Evolutionary conservation across 192 early-diverging fungal genomes (phyloP), one percentile per base, ranked within the genome.

Genomic region (Coemansia sp.): DNA sequence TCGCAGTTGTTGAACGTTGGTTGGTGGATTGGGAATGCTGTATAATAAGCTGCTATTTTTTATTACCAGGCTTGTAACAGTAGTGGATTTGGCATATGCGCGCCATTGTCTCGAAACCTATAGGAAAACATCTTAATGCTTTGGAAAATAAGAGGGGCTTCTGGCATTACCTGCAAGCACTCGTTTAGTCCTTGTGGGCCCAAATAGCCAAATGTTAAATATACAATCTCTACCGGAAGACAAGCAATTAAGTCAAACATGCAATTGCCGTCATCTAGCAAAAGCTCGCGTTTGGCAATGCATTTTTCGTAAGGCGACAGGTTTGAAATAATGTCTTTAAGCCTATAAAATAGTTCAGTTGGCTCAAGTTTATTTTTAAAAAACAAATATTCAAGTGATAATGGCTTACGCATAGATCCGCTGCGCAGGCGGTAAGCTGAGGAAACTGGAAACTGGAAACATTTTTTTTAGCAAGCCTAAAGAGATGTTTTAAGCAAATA

Each of bases 231-330:
- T 8, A 3, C 12, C 13, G 64, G 64, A 7, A 66, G 18, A 19
- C 64, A 54, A 2, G 30, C 18, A 1, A 66, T 36, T 5, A 66
- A 3, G 33, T 66, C 64, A 38, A 66, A 66, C 35, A 15, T 30
- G 15, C n/a, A 15, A 4, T 23, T 6, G 31, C 35, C 48, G 6
- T 48, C 14, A 38, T 33, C 33, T 12, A 16, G 2, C 10, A 57
- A 41, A 33, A 66, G 64, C 52, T 49, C 50, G 8, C 43, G 42
- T 40, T 41, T 59, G 23, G 57, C 64, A 15, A 54, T 55, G 14
- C 45, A 37, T 6, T 20, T 15, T 31, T 66, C 64, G 21, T 54
- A 59, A 14, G 57, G 45, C 0, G 56, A 50, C 5, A 66, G 46
- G 3, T 21, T 21, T 14, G 56, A 50, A 21, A 66, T 53, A 4